Evolutionary conservation across 257 asterid species (phyloP).

Genomic region (Nyctanthes arbortristis): DNA sequence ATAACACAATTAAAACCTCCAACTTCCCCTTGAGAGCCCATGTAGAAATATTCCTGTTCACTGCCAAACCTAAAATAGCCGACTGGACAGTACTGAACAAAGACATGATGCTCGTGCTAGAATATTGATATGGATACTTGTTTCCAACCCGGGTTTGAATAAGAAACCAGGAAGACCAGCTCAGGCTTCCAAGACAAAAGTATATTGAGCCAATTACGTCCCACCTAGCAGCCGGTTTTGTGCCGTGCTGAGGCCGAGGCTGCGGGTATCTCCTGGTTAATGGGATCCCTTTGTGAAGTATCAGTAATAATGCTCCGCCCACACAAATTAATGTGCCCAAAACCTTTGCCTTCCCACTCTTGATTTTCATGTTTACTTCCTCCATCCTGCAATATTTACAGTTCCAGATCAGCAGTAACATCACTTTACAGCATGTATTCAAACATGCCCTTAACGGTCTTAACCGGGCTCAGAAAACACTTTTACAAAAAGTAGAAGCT

Average conservation of each 20-base stretch:
- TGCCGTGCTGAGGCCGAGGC: constrained; percentile 15
- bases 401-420: too few species aligned
- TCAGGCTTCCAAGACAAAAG: constrained; percentile 48
- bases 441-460: too few species aligned
- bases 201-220: constrained; percentile 52
- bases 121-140: constrained; percentile 54
- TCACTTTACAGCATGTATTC: too few species aligned
- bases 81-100: constrained; percentile 66
- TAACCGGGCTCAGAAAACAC: too few species aligned
- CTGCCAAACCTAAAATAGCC: constrained; percentile 37
- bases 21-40: constrained; percentile 59
- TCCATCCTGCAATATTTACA: constrained; percentile 71
- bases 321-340: constrained; percentile 53
- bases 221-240: constrained; percentile 26
- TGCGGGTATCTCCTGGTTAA: constrained; percentile 13
- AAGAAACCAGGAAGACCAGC: constrained; percentile 81
- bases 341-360: constrained; percentile 61
- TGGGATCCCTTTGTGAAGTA: constrained; percentile 60
- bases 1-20: constrained; percentile 46
- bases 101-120: constrained; percentile 72
- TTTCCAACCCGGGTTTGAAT: constrained; percentile 63
- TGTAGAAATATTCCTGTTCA: constrained; percentile 46
- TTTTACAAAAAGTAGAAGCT: too few species aligned
- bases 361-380: constrained; percentile 45
- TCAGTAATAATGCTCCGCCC: constrained; percentile 53